Evolutionary conservation across 345 rosid species (phyloP).

Genomic region (Acer campestre): DNA sequence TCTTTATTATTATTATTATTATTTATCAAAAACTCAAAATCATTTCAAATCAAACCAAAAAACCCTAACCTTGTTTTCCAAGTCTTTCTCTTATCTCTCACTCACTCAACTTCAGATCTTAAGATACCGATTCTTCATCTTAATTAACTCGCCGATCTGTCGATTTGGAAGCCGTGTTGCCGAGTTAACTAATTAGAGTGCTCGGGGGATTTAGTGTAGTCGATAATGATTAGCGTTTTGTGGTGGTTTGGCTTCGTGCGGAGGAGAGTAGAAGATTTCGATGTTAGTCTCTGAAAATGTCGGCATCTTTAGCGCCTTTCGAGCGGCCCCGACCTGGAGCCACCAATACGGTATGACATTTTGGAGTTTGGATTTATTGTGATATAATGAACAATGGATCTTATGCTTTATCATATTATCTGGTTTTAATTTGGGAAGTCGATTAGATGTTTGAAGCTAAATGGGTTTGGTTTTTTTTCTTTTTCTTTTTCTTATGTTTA

Average conservation of each 20-base stretch:
- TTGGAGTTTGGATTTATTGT: constrained; percentile 7
- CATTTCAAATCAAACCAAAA: constrained; percentile 1
- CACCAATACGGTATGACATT: constrained; percentile 69
- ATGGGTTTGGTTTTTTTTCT: background rate
- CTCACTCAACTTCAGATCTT: constrained; percentile 33
- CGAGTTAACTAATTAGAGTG: constrained; percentile 25
- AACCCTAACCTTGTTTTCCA: constrained; percentile 22
- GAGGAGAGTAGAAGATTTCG: constrained; percentile 17
- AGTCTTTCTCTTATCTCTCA: constrained; percentile 7
- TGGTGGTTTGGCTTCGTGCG: background rate
- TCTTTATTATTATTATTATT: constrained; percentile 28
- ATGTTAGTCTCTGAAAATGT: constrained; percentile 55
- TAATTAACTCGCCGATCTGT: constrained; percentile 28
- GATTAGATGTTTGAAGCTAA: background rate
- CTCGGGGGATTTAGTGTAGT: constrained; percentile 11
- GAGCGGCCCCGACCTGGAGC: constrained; percentile 74
- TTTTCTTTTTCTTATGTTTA: background rate
- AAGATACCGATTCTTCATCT: background rate
- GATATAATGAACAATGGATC: constrained; percentile 11
- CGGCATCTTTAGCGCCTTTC: constrained; percentile 78
- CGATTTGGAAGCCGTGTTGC: background rate
- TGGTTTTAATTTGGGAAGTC: background rate
- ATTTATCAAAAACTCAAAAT: background rate
- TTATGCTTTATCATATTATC: background rate
- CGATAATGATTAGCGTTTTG: constrained; percentile 23